Base-by-base conservation (phyloP, 257 asterid species). In the Eucommia ulmoides region DNA sequence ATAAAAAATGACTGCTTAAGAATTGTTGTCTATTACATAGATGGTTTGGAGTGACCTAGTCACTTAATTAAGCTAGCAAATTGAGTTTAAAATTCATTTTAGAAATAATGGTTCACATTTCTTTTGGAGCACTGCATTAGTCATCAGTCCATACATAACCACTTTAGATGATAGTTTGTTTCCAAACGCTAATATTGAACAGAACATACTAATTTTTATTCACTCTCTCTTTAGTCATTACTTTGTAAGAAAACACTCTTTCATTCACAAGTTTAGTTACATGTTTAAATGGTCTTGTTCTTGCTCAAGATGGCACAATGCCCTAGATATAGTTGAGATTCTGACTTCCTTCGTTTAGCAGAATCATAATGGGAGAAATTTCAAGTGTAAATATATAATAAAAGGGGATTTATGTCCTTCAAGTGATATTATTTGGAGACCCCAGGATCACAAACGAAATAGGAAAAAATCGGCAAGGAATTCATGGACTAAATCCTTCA, bases 331-430 rank as follows among this genome's bases (percentile, higher is more conserved):
- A 35, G 44, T 4, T 35, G 16, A 17, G 44, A 2, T 35, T 2
- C 16, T 35, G 44, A 35, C 54, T 47, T 55, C 63, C 33, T 47
- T 51, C 23, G 56, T 53, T 58, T 56, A 49, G 71, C 71, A 74
- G 92, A 59, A 48, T 46, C 54, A 21, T 50, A 62, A 67, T 58
- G 72, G 61, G 29, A 68, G 78, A 55, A 53, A 51, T 19, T 33
- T 50, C 42, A 44, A 63, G 57, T 70, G 72, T 67, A 59, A 64
- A 50, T 61, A 66, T 65, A 65, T 52, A 48, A 29, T 62, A 55
- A 82, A 67, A 64, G 77, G 74, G 67, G 86, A 69, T 63, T 81
- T 83, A 88, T 75, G 76, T 84, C 44, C 82, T 52, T 83, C 96
- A 24, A 64, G 83, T 63, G 79, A 77, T 68, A 70, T 73, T 56